phyloP scores from a whole-genome alignment of 2,329 filamentous ascomycete genomes.

The Polychaeton citri region DNA sequence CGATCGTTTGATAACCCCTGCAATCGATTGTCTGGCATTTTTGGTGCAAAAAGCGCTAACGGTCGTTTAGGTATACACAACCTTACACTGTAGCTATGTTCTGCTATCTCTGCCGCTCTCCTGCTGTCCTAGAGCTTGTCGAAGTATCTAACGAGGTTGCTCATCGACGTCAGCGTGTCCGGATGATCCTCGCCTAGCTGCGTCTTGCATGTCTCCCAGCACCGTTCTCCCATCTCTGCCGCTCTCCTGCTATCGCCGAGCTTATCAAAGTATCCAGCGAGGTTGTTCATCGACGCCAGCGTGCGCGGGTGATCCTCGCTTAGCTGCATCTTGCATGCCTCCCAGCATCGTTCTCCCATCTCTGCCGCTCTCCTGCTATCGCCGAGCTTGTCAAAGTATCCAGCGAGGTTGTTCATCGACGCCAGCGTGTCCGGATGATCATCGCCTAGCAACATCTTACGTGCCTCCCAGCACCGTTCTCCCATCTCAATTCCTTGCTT shows the following conservation, averaged over 20 bases:
- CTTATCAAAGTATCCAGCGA: background rate
- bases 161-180: background rate
- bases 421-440: constrained; percentile 3
- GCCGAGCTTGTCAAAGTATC: background rate
- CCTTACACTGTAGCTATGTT: constrained; percentile 1
- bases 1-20: too few species aligned
- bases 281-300: constrained; percentile 1
- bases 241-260: background rate
- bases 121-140: background rate
- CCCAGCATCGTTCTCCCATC: background rate
- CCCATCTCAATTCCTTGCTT: constrained; percentile 1
- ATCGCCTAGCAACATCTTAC: constrained; percentile 1
- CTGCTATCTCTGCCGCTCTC: constrained; percentile 1
- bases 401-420: background rate
- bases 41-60: too few species aligned
- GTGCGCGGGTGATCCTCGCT: constrained; percentile 2
- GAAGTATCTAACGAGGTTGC: background rate
- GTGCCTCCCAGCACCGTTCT: background rate
- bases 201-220: constrained; percentile 1
- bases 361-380: background rate
- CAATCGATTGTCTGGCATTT: too few species aligned
- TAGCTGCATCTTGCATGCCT: constrained; percentile 3
- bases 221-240: background rate
- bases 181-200: constrained; percentile 1
- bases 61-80: too few species aligned